Conservation (phyloP, 2,329 filamentous ascomycete species). For the Bimuria novae-zelandiae region DNA sequence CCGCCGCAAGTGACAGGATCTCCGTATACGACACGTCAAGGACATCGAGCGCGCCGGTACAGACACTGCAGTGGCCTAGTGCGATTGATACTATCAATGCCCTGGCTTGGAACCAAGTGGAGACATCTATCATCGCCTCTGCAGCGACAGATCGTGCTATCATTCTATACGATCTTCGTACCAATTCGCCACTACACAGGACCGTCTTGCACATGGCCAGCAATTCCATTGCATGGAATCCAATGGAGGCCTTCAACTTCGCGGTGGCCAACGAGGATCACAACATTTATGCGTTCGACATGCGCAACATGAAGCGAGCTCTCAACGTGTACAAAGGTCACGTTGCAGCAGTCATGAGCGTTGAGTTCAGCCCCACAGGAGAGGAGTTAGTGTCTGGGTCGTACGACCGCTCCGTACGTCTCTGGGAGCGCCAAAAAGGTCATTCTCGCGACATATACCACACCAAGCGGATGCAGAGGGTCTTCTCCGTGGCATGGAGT, state of each 20-base stretch:
- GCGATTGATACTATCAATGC: constrained; percentile 83
- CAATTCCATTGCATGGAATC: constrained; percentile 94
- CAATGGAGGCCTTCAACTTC: constrained; percentile 94
- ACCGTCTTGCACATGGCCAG: constrained; percentile 83
- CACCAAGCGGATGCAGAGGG: constrained; percentile 96
- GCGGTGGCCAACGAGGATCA: constrained; percentile 94
- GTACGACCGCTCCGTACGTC: constrained; percentile 83
- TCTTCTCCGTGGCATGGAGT: constrained; percentile 83
- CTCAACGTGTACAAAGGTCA: constrained; percentile 90
- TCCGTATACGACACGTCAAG: constrained; percentile 87
- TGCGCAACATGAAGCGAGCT: constrained; percentile 85
- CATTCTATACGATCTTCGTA: constrained; percentile 90
- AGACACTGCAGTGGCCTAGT: constrained; percentile 85
- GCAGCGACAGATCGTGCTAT: constrained; percentile 84
- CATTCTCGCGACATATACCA: constrained; percentile 94
- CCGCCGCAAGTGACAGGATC: constrained; percentile 75
- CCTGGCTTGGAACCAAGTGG: constrained; percentile 88
- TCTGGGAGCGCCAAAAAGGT: constrained; percentile 80
- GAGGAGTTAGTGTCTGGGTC: constrained; percentile 90
- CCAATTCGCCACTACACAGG: constrained; percentile 79
- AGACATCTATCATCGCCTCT: constrained; percentile 88
- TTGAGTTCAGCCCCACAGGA: constrained; percentile 93
- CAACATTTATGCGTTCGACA: constrained; percentile 85
- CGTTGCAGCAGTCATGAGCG: constrained; percentile 91
- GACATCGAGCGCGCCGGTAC: constrained; percentile 75